Evolutionary conservation across 140 eudicot genomes (phyloP).

Genomic region (Stevia rebaudiana): DNA sequence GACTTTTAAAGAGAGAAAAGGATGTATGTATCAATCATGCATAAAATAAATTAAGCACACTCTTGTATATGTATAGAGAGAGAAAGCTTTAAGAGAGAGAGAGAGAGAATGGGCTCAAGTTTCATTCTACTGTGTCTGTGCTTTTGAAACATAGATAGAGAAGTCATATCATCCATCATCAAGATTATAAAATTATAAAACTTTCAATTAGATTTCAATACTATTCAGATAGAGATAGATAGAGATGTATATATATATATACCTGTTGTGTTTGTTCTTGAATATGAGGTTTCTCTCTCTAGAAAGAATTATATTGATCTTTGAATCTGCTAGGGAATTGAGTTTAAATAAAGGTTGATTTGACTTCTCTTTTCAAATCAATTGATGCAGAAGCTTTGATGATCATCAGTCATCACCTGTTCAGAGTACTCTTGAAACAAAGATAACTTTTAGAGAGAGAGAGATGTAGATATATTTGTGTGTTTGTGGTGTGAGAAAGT

Average conservation of each 20-base stretch:
- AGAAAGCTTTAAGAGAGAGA: conserved; percentile 6
- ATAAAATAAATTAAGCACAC: too few relatives aligned
- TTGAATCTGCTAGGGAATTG: neutral
- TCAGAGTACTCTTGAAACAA: conserved; percentile 26
- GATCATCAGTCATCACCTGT: conserved; percentile 4
- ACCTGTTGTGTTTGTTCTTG: conserved; percentile 13
- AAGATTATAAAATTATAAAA: neutral
- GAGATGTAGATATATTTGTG: conserved; percentile 18
- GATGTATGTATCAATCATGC: too few relatives aligned
- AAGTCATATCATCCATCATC: conserved; percentile 22
- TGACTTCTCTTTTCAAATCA: conserved; percentile 64
- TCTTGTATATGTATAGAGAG: neutral
- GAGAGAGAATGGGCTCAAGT: neutral
- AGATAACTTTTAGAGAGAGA: conserved; percentile 27
- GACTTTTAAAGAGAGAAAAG: neutral
- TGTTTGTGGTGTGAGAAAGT: conserved; percentile 23
- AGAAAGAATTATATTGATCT: neutral
- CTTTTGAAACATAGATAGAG: conserved; percentile 30
- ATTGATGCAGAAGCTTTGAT: conserved; percentile 50
- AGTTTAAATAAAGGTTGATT: conserved; percentile 20
- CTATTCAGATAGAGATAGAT: conserved; percentile 9
- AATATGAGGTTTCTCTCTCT: neutral
- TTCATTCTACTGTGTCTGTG: conserved; percentile 21
- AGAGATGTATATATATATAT: neutral
- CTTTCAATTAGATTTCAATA: conserved; percentile 6